Percentiles rank a stretch among this genome's conserved stretches.
Evolutionary conservation across 495 filamentous ascomycete genomes (phyloP).

Genomic region (Letharia columbiana): DNA sequence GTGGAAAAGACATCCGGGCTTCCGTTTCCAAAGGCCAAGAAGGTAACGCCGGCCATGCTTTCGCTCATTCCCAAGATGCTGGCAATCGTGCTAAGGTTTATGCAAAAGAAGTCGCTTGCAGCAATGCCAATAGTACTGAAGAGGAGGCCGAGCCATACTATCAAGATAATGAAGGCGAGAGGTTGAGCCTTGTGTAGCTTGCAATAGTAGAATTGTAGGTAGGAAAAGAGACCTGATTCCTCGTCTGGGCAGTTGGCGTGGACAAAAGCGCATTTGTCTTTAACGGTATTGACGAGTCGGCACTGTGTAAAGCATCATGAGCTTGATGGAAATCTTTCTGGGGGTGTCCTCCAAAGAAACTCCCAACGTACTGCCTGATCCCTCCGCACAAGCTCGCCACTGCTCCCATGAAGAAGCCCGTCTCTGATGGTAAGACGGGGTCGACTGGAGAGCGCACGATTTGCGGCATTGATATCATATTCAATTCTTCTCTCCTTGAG

Average conservation of each 20-base stretch:
- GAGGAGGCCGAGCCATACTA: constrained; percentile 78
- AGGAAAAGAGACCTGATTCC: constrained; percentile 81
- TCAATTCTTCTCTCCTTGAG: constrained; percentile 17
- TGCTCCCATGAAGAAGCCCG: not conserved
- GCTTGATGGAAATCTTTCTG: constrained; percentile 6
- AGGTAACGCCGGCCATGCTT: constrained; percentile 92
- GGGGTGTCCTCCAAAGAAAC: not conserved
- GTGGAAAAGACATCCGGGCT: constrained; percentile 98
- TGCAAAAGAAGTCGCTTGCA: constrained; percentile 94
- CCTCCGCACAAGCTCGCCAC: constrained; percentile 23
- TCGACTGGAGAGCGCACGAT: constrained; percentile 3
- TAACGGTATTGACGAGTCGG: constrained; percentile 63
- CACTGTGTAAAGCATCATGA: constrained; percentile 47
- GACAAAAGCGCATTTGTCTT: constrained; percentile 82
- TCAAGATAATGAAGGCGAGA: constrained; percentile 66
- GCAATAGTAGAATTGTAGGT: constrained; percentile 91
- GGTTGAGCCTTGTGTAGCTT: constrained; percentile 57
- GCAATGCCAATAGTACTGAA: constrained; percentile 99
- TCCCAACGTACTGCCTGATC: constrained; percentile 28
- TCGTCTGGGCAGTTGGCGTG: constrained; percentile 75
- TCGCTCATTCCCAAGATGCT: constrained; percentile 86
- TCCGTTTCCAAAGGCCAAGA: constrained; percentile 97
- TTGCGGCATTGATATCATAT: not conserved
- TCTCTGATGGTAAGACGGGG: not conserved
- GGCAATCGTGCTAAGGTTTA: constrained; percentile 89